phyloP scores from a whole-genome alignment of 306 rosid genomes.

The Acacia crassicarpa region DNA sequence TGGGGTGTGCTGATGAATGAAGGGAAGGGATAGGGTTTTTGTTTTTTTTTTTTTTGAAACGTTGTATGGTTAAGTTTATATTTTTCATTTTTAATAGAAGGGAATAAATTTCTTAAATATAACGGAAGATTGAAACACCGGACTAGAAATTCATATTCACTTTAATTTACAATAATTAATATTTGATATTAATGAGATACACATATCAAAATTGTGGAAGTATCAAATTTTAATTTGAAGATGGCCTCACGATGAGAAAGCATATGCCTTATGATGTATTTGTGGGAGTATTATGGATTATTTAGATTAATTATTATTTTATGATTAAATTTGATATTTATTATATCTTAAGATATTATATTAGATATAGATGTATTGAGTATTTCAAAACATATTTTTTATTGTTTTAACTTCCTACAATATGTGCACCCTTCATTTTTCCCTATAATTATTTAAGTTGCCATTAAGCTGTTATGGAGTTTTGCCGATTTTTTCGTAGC shows the following conservation, averaged over 20 bases:
- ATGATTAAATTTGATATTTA: no score
- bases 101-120: not conserved
- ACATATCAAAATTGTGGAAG: not conserved
- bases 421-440: no score
- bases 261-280: not conserved
- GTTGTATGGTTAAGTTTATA: not conserved
- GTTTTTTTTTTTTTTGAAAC: no score
- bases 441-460: not conserved
- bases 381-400: no score
- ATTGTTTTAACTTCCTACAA: no score
- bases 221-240: not conserved
- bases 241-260: not conserved
- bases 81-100: not conserved
- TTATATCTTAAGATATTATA: no score
- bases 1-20: not conserved
- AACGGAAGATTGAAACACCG: not conserved
- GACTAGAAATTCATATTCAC: not conserved
- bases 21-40: no score
- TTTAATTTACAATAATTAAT: not conserved
- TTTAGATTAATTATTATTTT: no score
- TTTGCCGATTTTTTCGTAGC: no score
- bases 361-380: no score
- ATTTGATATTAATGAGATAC: not conserved
- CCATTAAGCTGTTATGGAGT: no score
- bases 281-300: no score